A percentile compares a stretch with the other conserved stretches of the same genome.
phyloP scores from a whole-genome alignment of 1,139 yeast genomes.

The Scheffersomyces segobiensis region DNA sequence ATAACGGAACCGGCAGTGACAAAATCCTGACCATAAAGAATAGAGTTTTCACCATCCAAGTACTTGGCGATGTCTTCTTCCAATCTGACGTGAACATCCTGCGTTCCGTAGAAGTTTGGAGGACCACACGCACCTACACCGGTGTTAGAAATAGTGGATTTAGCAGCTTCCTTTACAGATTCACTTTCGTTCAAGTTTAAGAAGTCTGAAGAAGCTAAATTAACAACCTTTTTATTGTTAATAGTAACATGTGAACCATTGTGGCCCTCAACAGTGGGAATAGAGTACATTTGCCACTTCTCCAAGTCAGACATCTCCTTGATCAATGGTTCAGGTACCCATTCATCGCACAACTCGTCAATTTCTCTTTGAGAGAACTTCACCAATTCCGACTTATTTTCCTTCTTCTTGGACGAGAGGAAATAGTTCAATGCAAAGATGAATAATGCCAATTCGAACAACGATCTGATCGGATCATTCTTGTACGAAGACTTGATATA shows the following conservation, averaged over 20 bases:
- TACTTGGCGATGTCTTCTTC: conserved; percentile 76
- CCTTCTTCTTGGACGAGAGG: conserved; percentile 77
- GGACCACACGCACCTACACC: conserved; percentile 99
- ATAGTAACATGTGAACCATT: conserved; percentile 51
- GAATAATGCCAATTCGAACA: conserved; percentile 75
- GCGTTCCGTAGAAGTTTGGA: conserved; percentile 95
- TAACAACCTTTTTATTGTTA: conserved; percentile 44
- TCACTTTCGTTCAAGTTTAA: conserved; percentile 55
- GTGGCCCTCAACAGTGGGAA: conserved; percentile 64
- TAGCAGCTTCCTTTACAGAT: conserved; percentile 55
- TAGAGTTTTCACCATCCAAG: conserved; percentile 75
- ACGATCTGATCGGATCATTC: conserved; percentile 88
- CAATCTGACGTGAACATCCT: conserved; percentile 82
- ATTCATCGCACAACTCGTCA: conserved; percentile 82
- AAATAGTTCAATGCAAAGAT: conserved; percentile 88
- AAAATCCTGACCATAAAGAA: conserved; percentile 91
- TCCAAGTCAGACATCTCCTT: conserved; percentile 53
- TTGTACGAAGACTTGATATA: conserved; percentile 89
- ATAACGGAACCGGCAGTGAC: conserved; percentile 93
- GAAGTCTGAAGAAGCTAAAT: conserved; percentile 66
- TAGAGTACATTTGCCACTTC: conserved; percentile 58
- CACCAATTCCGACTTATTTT: conserved; percentile 71
- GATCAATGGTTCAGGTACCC: conserved; percentile 88
- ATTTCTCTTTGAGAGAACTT: conserved; percentile 66
- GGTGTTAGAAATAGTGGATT: conserved; percentile 57